Evolutionary conservation across 306 rosid genomes (phyloP), one percentile per base, ranked within the genome.

Genomic region (Begonia fuchsioides): DNA sequence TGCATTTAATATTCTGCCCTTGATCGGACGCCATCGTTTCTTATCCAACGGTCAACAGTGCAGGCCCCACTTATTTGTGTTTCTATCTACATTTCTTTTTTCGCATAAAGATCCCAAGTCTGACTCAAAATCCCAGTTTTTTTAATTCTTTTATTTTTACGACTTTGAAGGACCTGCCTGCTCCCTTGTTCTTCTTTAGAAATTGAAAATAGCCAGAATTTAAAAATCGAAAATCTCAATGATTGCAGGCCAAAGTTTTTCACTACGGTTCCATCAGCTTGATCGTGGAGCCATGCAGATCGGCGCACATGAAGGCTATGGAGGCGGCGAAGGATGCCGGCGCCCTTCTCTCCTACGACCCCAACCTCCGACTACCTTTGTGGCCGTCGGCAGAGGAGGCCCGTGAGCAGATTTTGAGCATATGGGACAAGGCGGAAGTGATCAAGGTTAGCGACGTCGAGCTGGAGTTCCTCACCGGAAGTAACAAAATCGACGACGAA

Each of bases 261-360:
- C 97, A 84, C 68, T 84, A 90, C 16, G 97, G 97, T 55, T 90
- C 95, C 0, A 85, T 90, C 50, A 84, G 95, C 64, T 75, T 90
- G 94, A 90, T 90, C 32, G 97, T 81, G 71, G 97, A 90, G 79
- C 95, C 97, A 47, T 84, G 95, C 73, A 75, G 97, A 67, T 81
- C 97, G 6, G 95, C 97, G 9, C 97, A 90, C 67, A 13, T 90
- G 18, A 85, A 72, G 71, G 97, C 97, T 13, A 79, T 90, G 87
- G 71, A 90, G 56, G 82, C 65, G 41, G 95, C 97, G 0, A 90
- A 69, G 62, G 93, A 90, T 3, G 97, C 94, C 4, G 97, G 97
- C 43, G 80, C 79, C 15, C 51, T 85, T 2, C 94, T 90, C 20
- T 90, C 95, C 2, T 90, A 90, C 32, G 95, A 90, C 15, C 97